phyloP scores from a whole-genome alignment of 2,329 filamentous ascomycete species.

The Trichocomaceae sp. region DNA sequence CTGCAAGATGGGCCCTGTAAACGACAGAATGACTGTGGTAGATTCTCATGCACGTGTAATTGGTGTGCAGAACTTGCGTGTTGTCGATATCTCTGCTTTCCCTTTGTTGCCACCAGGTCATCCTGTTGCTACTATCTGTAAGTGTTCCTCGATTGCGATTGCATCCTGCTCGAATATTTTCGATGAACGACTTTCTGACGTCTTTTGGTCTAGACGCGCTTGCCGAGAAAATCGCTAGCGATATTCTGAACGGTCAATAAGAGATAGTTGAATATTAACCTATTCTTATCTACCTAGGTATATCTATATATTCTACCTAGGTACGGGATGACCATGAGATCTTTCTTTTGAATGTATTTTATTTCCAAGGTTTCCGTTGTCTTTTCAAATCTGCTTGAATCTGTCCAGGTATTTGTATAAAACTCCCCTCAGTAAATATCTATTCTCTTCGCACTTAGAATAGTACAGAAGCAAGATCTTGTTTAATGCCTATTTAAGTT shows the following conservation, averaged over 20 bases:
- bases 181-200: not conserved
- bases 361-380: no score
- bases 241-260: not conserved
- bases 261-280: not conserved
- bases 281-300: no score
- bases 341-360: no score
- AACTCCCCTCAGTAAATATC: no score
- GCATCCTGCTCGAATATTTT: no score
- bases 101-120: constrained; percentile 38
- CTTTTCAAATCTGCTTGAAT: no score
- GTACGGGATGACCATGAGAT: no score
- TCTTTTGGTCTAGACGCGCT: not conserved
- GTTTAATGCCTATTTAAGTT: no score
- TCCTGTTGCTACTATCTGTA: constrained; percentile 31
- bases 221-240: not conserved
- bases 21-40: constrained; percentile 28
- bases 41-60: constrained; percentile 24
- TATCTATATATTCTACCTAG: no score
- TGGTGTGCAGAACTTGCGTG: constrained; percentile 27
- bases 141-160: not conserved
- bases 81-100: constrained; percentile 30
- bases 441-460: no score
- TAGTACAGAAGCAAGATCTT: no score
- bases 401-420: no score
- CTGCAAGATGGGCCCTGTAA: constrained; percentile 31